These are phyloP conservation scores for Pseudocercospora pini-densiflorae DNA, from an alignment of 2,329 filamentous ascomycete species.

Conservation along the genomic window DNA sequence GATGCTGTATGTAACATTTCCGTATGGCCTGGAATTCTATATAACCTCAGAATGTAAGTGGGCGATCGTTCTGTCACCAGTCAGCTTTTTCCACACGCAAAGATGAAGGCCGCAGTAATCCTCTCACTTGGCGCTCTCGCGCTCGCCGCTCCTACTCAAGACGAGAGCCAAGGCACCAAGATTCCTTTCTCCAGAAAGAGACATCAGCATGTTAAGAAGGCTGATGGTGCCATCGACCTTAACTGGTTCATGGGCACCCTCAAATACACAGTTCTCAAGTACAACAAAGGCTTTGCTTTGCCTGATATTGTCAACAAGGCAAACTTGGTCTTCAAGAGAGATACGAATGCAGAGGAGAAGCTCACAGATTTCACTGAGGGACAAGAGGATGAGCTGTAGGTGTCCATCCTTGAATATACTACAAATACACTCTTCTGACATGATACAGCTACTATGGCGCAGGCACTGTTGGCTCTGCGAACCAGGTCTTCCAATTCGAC, in stretches of 20 bases:
- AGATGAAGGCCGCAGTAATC: constrained; percentile 24
- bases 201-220: constrained; percentile 15
- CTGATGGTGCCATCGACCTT: constrained; percentile 24
- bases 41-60: not conserved
- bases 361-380: constrained; percentile 25
- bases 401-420: not conserved
- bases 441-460: constrained; percentile 21
- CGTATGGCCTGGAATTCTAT: not conserved
- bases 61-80: not conserved
- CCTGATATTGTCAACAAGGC: constrained; percentile 21
- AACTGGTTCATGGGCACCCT: constrained; percentile 24
- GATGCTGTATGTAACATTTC: not conserved
- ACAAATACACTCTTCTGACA: not conserved
- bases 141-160: constrained; percentile 27
- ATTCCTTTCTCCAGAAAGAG: constrained; percentile 17
- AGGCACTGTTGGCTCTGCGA: constrained; percentile 21
- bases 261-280: constrained; percentile 24
- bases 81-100: constrained; percentile 4
- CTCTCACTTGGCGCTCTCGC: constrained; percentile 26
- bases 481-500: constrained; percentile 30
- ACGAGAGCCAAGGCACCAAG: constrained; percentile 15
- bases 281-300: constrained; percentile 23
- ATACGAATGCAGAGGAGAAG: constrained; percentile 24
- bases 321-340: constrained; percentile 14
- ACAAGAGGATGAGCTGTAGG: constrained; percentile 24